Base-by-base conservation (phyloP, 1,139 yeast species). In the Yamadazyma aaseri region DNA sequence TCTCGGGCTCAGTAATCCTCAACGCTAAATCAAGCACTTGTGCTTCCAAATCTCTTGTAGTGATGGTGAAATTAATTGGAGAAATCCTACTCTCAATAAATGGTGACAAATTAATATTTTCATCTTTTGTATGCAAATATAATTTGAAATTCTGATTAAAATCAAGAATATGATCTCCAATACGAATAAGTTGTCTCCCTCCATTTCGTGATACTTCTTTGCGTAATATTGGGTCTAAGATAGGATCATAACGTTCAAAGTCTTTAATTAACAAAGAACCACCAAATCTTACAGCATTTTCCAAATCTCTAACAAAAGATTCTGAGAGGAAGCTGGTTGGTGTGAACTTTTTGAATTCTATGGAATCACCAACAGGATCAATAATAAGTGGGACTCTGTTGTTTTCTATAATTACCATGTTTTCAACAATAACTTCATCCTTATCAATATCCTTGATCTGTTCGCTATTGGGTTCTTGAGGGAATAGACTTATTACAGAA, bases 231-330 rank as follows among this genome's bases (percentile, higher is more conserved):
- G 82, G 68, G 38, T 76, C 76, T 15, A 90, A 52, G 9, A 85
- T 60, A 0, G 97, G 95, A 53, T 90, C 92, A 50, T 76, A 79
- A 46, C 72, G 64, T 50, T 90, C 97, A 3, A 90, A 87, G 56
- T 90, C 94, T 46, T 77, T 79, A 20, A 90, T 71, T 9, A 90
- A 53, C 7, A 90, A 63, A 0, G 74, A 52, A 4, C 87, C 89
- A 6, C 98, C 97, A 65, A 90, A 90, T 41, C 94, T 65, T 17
- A 90, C 56, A 0, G 95, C 81, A 50, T 87, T 84, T 51, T 87
- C 96, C 17, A 90, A 56, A 34, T 79, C 85, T 47, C 78, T 82
- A 4, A 74, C 54, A 53, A 82, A 85, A 0, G 82, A 75, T n/a
- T 73, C 75, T 47, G 84, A 86, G 34, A 83, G 56, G 50, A 89